A percentile compares a stretch with the other conserved stretches of the same genome.
Conservation (phyloP, 208 protist genomes). For the Wallacemonas sp. region DNA sequence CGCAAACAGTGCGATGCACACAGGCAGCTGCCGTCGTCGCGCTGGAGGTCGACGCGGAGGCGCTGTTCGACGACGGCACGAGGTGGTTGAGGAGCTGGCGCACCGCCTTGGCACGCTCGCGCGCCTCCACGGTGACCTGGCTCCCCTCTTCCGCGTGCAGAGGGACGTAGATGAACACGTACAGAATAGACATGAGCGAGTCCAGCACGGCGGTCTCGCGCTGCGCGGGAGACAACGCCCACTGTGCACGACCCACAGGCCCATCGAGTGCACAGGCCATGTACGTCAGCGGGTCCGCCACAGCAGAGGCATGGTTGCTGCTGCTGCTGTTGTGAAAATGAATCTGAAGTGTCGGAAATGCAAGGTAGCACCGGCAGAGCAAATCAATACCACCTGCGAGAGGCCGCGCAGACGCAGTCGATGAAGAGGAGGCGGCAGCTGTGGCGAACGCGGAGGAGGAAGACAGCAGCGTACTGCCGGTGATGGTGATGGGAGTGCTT, state of each 20-base stretch:
- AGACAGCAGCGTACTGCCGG: too few species aligned
- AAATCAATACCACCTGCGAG: constrained; percentile 6
- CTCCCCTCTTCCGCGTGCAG: neutral
- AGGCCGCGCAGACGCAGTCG: neutral
- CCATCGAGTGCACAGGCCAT: constrained; percentile 11
- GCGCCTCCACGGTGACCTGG: neutral
- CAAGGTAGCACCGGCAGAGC: constrained; percentile 7
- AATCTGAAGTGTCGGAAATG: neutral
- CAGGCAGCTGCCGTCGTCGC: neutral
- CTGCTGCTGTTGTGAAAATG: neutral
- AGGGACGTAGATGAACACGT: constrained; percentile 11
- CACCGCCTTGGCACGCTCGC: neutral
- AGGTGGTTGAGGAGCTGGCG: constrained; percentile 6
- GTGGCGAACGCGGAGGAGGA: too few species aligned
- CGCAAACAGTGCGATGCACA: constrained; percentile 7
- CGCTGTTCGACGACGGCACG: constrained; percentile 1
- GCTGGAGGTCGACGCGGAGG: neutral
- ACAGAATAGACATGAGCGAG: constrained; percentile 32
- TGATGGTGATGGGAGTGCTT: neutral
- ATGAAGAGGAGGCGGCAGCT: neutral
- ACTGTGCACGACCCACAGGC: neutral
- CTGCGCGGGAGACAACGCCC: constrained; percentile 10
- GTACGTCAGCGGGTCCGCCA: constrained; percentile 8
- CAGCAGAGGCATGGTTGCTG: too few species aligned
- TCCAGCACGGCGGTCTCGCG: constrained; percentile 28